Percentiles rank a stretch among this genome's conserved stretches.
phyloP scores from a whole-genome alignment of 805 yeast species.

The Tetrapisispora pingtungensis region DNA sequence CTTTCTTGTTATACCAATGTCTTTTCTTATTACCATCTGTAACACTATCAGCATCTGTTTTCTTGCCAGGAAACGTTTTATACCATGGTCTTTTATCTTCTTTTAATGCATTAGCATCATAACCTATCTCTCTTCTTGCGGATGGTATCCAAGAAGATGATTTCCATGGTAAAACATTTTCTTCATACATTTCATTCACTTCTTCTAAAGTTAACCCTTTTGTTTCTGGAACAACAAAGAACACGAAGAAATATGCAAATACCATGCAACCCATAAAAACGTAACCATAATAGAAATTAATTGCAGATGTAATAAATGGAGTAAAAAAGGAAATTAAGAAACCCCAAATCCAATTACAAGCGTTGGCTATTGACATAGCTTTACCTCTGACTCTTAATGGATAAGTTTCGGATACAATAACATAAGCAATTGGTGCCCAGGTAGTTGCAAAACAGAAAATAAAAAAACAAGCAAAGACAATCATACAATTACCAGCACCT shows the following conservation, averaged over 20 bases:
- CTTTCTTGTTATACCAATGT: too few relatives aligned
- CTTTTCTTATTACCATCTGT: neutral
- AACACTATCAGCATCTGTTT: neutral
- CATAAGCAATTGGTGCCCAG: constrained; percentile 68
- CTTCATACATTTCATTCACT: constrained; percentile 54
- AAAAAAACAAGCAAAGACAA: constrained; percentile 60
- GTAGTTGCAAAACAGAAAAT: constrained; percentile 68
- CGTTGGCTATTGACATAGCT: constrained; percentile 51
- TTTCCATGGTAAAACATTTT: constrained; percentile 36
- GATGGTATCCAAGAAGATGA: constrained; percentile 48
- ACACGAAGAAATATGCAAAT: constrained; percentile 53
- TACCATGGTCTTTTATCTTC: constrained; percentile 26
- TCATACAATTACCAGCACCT: constrained; percentile 62
- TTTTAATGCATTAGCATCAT: constrained; percentile 20
- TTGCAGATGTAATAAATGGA: constrained; percentile 57
- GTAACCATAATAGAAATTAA: constrained; percentile 67
- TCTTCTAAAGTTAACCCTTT: constrained; percentile 76
- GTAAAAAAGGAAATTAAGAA: constrained; percentile 63
- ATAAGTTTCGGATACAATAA: constrained; percentile 59
- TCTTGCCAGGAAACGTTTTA: constrained; percentile 12
- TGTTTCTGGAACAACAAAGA: constrained; percentile 67
- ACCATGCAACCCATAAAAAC: constrained; percentile 52
- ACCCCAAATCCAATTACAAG: constrained; percentile 62
- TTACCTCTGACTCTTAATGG: constrained; percentile 62
- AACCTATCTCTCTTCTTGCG: constrained; percentile 26